Percentiles rank a stretch among this genome's conserved stretches.
These are phyloP conservation scores for Solanum corneliomulleri DNA, from an alignment of 257 asterid species.

Conservation along the genomic window DNA sequence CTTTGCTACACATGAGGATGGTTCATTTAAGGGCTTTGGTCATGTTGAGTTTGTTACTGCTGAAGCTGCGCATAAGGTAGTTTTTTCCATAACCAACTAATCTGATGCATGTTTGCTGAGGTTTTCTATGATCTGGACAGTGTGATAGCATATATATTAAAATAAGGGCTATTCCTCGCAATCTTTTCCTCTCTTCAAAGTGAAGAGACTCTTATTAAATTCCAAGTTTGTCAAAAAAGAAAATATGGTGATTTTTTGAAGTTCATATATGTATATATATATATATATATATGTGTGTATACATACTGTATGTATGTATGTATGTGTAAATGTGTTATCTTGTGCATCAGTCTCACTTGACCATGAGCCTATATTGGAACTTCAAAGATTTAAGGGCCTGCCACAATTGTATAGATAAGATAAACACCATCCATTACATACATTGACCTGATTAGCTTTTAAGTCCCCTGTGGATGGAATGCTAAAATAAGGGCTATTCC, in stretches of 20 bases:
- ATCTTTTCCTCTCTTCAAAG: neutral
- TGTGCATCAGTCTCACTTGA: neutral
- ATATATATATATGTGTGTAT: too few species aligned
- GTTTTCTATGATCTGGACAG: neutral
- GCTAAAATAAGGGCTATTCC: neutral
- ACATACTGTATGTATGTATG: too few species aligned
- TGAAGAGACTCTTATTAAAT: neutral
- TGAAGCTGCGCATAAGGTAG: slow-evolving; percentile 69
- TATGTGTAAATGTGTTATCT: too few species aligned
- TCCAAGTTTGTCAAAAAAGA: neutral
- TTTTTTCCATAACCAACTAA: neutral
- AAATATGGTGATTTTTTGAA: neutral
- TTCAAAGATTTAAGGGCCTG: neutral
- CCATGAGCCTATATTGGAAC: neutral
- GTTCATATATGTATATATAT: neutral
- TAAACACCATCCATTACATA: neutral
- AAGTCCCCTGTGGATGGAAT: neutral
- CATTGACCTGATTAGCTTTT: neutral
- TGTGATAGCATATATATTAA: neutral
- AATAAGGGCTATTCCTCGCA: neutral
- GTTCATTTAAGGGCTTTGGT: slow-evolving; percentile 74
- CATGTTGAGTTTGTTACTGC: slow-evolving; percentile 70
- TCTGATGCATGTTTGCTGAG: neutral
- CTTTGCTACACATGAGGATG: slow-evolving; percentile 38
- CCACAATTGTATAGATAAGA: neutral